Evolutionary conservation across 305 asterid genomes (phyloP).

Genomic region (Galium porrigens): DNA sequence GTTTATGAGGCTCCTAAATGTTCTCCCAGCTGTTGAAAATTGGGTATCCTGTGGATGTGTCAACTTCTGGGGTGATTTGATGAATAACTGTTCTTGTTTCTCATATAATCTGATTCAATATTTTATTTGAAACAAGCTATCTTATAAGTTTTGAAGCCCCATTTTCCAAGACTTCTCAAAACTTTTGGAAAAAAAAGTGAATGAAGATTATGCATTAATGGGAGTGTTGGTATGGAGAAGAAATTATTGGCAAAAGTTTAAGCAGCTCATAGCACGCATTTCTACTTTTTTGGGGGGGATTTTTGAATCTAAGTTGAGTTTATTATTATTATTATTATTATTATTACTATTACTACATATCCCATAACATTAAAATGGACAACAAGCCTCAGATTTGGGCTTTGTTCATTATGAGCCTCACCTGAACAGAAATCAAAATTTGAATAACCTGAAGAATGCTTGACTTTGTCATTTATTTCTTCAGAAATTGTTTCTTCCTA

Average conservation of each 20-base stretch:
- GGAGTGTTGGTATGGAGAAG: neutral
- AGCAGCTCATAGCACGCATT: neutral
- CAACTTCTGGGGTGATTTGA: neutral
- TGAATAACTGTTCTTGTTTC: neutral
- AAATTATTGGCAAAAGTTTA: neutral
- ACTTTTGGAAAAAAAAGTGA: neutral
- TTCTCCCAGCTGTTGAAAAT: neutral
- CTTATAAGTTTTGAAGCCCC: neutral
- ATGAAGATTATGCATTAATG: neutral
- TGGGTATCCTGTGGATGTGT: neutral
- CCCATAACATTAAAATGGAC: neutral
- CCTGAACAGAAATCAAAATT: neutral
- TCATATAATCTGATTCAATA: neutral
- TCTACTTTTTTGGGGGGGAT: neutral
- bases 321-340: neutral
- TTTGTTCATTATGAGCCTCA: neutral
- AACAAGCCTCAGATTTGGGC: neutral
- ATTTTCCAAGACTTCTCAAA: neutral
- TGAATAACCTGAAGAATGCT: neutral
- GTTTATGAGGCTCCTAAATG: neutral
- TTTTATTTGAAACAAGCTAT: neutral
- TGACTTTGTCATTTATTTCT: neutral
- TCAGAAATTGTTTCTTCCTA: neutral
- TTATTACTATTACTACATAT: neutral
- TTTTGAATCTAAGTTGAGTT: slow-evolving; percentile 4